Evolutionary conservation across 495 filamentous ascomycete genomes (phyloP).

Genomic region (Aspergillus campestris): DNA sequence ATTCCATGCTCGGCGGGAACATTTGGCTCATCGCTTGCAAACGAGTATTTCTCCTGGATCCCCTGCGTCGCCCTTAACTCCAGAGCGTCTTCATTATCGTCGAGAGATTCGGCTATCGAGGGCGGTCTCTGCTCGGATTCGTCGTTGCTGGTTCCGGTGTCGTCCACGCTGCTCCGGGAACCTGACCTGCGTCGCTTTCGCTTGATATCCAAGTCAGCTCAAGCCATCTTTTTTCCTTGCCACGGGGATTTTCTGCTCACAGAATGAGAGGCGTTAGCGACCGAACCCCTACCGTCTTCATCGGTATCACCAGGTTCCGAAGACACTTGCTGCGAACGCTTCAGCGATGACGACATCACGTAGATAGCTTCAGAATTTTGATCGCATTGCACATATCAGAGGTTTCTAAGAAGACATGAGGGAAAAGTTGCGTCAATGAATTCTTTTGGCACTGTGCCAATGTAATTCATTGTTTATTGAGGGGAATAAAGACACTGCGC

Average conservation of each 20-base stretch:
- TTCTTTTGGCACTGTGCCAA: no score
- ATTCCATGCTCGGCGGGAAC: slow-evolving; percentile 74
- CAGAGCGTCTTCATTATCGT: slow-evolving; percentile 39
- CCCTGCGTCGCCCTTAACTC: slow-evolving; percentile 66
- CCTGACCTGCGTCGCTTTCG: slow-evolving; percentile 31
- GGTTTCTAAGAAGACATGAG: no score
- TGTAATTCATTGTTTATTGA: no score
- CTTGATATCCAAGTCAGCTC: slow-evolving; percentile 17
- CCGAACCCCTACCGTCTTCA: no score
- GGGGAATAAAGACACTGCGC: no score
- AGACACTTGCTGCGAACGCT: no score
- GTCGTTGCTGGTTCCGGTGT: slow-evolving; percentile 20
- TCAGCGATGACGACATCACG: no score
- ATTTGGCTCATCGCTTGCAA: slow-evolving; percentile 52
- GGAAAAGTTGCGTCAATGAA: no score
- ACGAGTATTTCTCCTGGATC: slow-evolving; percentile 49
- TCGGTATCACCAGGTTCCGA: no score
- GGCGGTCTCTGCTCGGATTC: slow-evolving; percentile 12
- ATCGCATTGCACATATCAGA: no score
- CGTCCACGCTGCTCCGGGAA: slow-evolving; percentile 15
- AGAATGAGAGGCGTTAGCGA: slow-evolving; percentile 27
- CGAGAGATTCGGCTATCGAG: slow-evolving; percentile 30
- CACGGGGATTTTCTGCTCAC: neutral
- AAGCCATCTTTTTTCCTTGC: neutral
- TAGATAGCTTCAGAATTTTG: no score